Percentiles rank a stretch among this genome's conserved stretches.
Conservation (phyloP, 2,329 filamentous ascomycete species). For the Parasarocladium wereldwijsianum region DNA sequence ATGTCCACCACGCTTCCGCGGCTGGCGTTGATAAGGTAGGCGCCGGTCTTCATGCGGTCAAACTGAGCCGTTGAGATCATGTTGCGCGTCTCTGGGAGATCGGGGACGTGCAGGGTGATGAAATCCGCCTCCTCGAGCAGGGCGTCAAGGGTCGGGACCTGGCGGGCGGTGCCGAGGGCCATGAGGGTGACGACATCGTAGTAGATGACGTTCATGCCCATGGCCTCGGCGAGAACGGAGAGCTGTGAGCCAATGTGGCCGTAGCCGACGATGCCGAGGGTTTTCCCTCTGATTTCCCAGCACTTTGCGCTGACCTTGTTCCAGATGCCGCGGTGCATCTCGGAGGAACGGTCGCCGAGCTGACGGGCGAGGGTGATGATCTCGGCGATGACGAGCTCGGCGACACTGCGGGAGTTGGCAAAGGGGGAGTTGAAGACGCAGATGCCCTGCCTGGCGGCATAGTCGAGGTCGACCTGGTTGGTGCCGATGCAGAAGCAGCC, state of each 20-base stretch:
- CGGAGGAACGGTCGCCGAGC: slow-evolving; percentile 79
- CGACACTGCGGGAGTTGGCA: slow-evolving; percentile 92
- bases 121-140: slow-evolving; percentile 77
- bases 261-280: slow-evolving; percentile 89
- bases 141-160: slow-evolving; percentile 63
- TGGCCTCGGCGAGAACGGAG: slow-evolving; percentile 86
- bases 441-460: slow-evolving; percentile 71
- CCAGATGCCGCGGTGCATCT: slow-evolving; percentile 91
- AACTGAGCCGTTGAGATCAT: slow-evolving; percentile 75
- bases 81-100: slow-evolving; percentile 81
- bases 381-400: slow-evolving; percentile 87
- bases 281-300: slow-evolving; percentile 98
- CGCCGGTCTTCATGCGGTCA: slow-evolving; percentile 78
- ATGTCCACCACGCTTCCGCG: slow-evolving; percentile 92
- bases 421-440: slow-evolving; percentile 99
- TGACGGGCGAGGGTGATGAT: slow-evolving; percentile 87
- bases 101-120: slow-evolving; percentile 86
- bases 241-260: slow-evolving; percentile 95
- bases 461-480: slow-evolving; percentile 82
- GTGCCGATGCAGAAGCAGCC: slow-evolving; percentile 99
- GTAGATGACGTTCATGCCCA: slow-evolving; percentile 98
- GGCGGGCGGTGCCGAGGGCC: slow-evolving; percentile 76
- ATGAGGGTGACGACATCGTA: slow-evolving; percentile 92
- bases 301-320: slow-evolving; percentile 95
- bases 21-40: slow-evolving; percentile 92